Conservation (phyloP, 2,329 filamentous ascomycete genomes). For the Neocucurbitaria cava region DNA sequence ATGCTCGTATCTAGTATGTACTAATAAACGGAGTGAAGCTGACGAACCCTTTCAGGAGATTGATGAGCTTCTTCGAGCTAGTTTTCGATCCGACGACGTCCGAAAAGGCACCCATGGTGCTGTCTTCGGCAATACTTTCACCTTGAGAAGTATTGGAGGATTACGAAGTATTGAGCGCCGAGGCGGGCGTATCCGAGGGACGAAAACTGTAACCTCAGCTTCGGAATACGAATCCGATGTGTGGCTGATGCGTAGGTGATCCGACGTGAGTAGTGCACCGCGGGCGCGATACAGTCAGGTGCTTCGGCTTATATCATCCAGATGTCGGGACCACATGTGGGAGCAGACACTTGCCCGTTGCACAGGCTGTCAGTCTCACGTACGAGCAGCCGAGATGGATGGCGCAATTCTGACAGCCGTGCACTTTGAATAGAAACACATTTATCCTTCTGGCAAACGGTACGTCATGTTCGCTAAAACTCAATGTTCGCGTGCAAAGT, state of each 20-base stretch:
- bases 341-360: background rate
- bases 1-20: background rate
- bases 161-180: constrained; percentile 28
- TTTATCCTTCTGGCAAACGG: constrained; percentile 12
- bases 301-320: constrained; percentile 20
- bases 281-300: background rate
- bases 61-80: constrained; percentile 44
- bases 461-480: constrained; percentile 16
- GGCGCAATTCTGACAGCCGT: constrained; percentile 6
- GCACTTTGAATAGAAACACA: background rate
- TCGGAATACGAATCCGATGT: constrained; percentile 6
- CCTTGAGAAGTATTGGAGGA: constrained; percentile 15
- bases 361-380: background rate
- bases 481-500: background rate
- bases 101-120: constrained; percentile 37
- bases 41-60: constrained; percentile 46
- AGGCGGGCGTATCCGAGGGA: constrained; percentile 13
- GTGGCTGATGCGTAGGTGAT: constrained; percentile 17
- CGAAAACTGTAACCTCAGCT: constrained; percentile 11
- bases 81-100: constrained; percentile 38
- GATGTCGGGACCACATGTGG: constrained; percentile 4
- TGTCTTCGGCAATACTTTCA: constrained; percentile 15
- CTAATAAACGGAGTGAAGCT: constrained; percentile 17
- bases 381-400: background rate
- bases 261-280: constrained; percentile 1